Evolutionary conservation across 2,329 filamentous ascomycete species (phyloP).

Genomic region (Cladosporium halotolerans): DNA sequence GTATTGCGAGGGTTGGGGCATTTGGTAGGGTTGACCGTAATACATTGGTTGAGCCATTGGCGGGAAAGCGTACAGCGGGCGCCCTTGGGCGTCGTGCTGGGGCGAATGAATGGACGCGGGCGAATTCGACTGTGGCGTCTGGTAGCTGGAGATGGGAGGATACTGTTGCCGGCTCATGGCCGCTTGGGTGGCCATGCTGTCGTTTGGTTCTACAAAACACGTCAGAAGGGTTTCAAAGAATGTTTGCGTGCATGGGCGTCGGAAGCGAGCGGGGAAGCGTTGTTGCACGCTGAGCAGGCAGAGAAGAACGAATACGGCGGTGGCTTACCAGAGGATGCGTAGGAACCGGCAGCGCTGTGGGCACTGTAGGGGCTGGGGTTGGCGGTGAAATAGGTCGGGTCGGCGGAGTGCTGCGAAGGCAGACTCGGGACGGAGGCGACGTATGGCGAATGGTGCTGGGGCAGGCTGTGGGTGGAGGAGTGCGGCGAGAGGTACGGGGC

Average conservation of each 20-base stretch:
- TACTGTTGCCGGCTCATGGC: conserved; percentile 64
- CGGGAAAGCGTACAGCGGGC: conserved; percentile 78
- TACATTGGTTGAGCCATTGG: conserved; percentile 84
- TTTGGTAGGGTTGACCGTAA: conserved; percentile 49
- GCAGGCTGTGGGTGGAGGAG: conserved; percentile 52
- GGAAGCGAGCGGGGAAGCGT: not conserved
- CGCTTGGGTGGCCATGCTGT: conserved; percentile 58
- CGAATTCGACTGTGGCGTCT: conserved; percentile 91
- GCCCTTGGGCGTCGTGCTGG: conserved; percentile 79
- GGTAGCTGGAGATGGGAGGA: conserved; percentile 72
- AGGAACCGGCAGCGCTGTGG: conserved; percentile 73
- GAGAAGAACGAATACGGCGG: not conserved
- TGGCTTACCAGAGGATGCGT: conserved; percentile 75
- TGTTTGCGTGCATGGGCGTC: not conserved
- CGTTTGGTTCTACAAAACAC: conserved; percentile 57
- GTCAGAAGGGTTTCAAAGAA: not conserved
- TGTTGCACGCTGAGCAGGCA: not conserved
- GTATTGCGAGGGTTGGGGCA: conserved; percentile 49
- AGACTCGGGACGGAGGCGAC: conserved; percentile 58
- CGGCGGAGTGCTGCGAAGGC: conserved; percentile 57
- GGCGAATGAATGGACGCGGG: conserved; percentile 88
- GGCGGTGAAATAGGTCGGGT: conserved; percentile 67
- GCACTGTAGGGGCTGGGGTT: conserved; percentile 80
- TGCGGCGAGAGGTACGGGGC: conserved; percentile 33
- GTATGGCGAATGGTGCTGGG: conserved; percentile 56